These are phyloP conservation scores for Asterophora lycoperdoides DNA, from an alignment of 768 basidiomycete species.

Conservation along the genomic window DNA sequence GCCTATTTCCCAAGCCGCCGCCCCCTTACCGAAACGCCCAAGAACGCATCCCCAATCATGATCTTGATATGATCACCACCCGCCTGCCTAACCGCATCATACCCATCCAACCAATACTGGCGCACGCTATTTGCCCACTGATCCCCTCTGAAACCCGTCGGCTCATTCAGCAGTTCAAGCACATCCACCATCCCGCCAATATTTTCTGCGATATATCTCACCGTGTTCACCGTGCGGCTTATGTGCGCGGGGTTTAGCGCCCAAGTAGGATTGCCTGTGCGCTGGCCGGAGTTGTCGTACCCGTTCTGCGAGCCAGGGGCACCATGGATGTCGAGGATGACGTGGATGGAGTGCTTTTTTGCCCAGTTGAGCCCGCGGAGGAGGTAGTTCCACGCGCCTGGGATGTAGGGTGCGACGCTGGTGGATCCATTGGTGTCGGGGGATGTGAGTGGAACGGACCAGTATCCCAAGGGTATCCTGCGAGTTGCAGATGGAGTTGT, in stretches of 20 bases:
- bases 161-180: slow-evolving; percentile 69
- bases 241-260: slow-evolving; percentile 46
- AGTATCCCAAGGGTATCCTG: slow-evolving; percentile 71
- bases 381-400: slow-evolving; percentile 70
- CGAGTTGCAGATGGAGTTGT: not conserved
- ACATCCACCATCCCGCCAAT: slow-evolving; percentile 56
- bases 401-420: slow-evolving; percentile 48
- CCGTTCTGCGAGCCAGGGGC: slow-evolving; percentile 65
- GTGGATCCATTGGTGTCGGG: slow-evolving; percentile 43
- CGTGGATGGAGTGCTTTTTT: slow-evolving; percentile 52
- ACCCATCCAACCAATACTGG: slow-evolving; percentile 58
- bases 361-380: slow-evolving; percentile 64
- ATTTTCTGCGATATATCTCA: slow-evolving; percentile 49
- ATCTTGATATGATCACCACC: slow-evolving; percentile 47
- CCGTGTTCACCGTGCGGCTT: slow-evolving; percentile 52
- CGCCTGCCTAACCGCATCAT: slow-evolving; percentile 49
- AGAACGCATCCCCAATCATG: slow-evolving; percentile 72
- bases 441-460: slow-evolving; percentile 68
- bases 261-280: slow-evolving; percentile 54
- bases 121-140: slow-evolving; percentile 41
- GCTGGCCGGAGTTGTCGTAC: slow-evolving; percentile 74
- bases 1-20: not conserved
- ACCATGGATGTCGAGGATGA: slow-evolving; percentile 76
- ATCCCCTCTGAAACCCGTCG: slow-evolving; percentile 47
- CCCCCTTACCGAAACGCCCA: slow-evolving; percentile 45